Evolutionary conservation across 352 stramenopile genomes (phyloP), one percentile per base, ranked within the genome.

Genomic region (Globisporangium megalacanthum): DNA sequence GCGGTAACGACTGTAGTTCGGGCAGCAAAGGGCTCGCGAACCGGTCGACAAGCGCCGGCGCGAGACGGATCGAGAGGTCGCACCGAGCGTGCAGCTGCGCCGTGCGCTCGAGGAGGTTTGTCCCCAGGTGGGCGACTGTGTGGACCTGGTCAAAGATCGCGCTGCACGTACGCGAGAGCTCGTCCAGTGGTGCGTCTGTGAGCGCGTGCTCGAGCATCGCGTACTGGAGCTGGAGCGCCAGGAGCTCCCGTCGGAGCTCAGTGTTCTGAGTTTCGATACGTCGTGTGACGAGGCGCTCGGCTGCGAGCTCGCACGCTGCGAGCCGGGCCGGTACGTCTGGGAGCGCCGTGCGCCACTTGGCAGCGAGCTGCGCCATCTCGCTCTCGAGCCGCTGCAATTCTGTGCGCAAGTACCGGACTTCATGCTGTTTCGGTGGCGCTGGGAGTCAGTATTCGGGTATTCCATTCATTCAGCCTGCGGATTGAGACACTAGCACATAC

Each of bases 181-280:
- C 49, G 56, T 63, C 73, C 1, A 85, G 54, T 4, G 75, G 77
- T 19, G 77, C 73, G n/a, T 77, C 61, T 17, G 64, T 68, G 25
- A 87, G 52, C 36, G 73, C 65, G 47, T 71, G 65, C 55, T 85
- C 70, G 44, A 85, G 39, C 17, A 71, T 62, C 22, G 77, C 75
- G 44, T 78, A 83, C 60, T 78, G 81, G 29, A 87, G 61, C 37
- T 87, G 77, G 45, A 85, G 75, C 45, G 77, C 65, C 3, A 82
- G 60, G 29, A 82, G 54, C 48, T 81, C 68, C 51, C 79, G 61
- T 54, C 80, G 80, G 19, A 86, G 62, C 33, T 68, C 60, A 14
- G 55, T 49, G 45, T 86, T 86, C 22, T 79, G 66, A 50, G 67
- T 64, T 58, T 87, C 74, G 10, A 82, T 70, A 8, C 68, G 72